A percentile compares a stretch with the other conserved stretches of the same genome.
phyloP scores from a whole-genome alignment of 2,329 filamentous ascomycete species.

The Grosmannia huntii region DNA sequence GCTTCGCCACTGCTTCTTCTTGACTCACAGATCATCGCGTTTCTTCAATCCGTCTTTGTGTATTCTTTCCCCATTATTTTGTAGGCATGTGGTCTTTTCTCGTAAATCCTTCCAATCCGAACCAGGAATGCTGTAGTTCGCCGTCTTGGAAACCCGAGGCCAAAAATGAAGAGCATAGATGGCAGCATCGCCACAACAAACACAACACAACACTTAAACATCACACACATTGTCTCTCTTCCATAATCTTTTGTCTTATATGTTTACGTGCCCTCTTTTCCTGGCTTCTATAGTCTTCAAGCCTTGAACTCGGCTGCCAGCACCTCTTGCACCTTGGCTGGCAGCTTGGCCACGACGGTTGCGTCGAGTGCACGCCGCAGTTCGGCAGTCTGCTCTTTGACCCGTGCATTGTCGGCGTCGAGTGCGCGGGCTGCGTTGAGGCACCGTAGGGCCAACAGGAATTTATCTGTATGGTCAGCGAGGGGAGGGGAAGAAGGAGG shows the following conservation, averaged over 20 bases:
- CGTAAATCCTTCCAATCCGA: neutral
- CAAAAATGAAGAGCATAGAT: neutral
- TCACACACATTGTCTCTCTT: neutral
- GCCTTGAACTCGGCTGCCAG: slow-evolving; percentile 51
- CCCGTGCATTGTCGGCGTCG: slow-evolving; percentile 53
- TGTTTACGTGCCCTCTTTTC: neutral
- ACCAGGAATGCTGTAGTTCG: neutral
- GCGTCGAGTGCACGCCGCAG: slow-evolving; percentile 52
- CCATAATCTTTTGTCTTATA: slow-evolving; percentile 45
- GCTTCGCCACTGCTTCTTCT: neutral
- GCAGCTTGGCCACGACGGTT: slow-evolving; percentile 41
- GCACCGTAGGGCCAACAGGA: slow-evolving; percentile 75
- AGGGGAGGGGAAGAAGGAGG: neutral
- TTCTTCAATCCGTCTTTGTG: neutral
- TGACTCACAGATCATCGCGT: too few relatives aligned
- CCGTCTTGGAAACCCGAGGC: neutral
- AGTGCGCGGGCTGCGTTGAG: slow-evolving; percentile 61
- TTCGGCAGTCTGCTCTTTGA: slow-evolving; percentile 62
- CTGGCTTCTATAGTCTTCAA: neutral
- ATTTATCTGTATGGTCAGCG: slow-evolving; percentile 52
- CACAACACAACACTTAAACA: neutral
- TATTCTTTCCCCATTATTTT: neutral
- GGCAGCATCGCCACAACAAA: neutral
- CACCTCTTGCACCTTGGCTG: slow-evolving; percentile 53
- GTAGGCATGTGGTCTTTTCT: neutral